Evolutionary conservation across 2,329 filamentous ascomycete genomes (phyloP), one percentile per base, ranked within the genome.

Genomic region (Ceratocystis destructans): DNA sequence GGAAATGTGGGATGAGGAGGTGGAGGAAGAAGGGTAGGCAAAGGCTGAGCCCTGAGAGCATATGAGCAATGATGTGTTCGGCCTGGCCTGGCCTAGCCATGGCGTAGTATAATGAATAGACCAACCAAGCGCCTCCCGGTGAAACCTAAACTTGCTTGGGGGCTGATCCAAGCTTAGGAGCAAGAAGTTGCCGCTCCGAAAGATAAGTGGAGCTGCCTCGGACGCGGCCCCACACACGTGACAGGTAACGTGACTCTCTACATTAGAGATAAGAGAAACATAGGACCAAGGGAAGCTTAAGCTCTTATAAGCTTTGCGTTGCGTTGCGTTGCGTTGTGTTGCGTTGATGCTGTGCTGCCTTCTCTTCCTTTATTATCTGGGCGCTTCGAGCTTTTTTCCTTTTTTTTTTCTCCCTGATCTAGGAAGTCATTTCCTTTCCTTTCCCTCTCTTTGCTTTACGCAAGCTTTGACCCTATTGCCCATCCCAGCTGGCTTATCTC

Each of bases 1-100:
- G 73, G 89, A 94, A 73, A 83, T 84, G 44, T 93, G 89, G 87
- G 89, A 90, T 71, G 88, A 89, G 71, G 89, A 89, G 71, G 86
- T 86, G 69, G 88, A 91, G 69, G 88, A 86, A 69, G 81, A 76
- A 69, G 50, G 25, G 20, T 55, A 25, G 28, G 20, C 37, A 12
- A 55, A 8, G 25, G 25, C n/a, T 6, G 25, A 25, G 50, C 50
- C 20, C 15, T 5, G 22, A 22, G 46, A 53, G 22, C 22, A 25
- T 12, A 53, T n/a, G 48, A 20, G 48, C n/a, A 53, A 25, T 53
- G n/a, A 25, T n/a, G 22, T 53, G 22, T 8, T 53, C 48, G 12
- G n/a, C 48, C n/a, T 20, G 1, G 48, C 10, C 2, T 53, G 22
- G n/a, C 7, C 7, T 53, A 8, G 22, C n/a, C 8, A 53, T 7